Conservation (phyloP, 2,329 filamentous ascomycete species). For the Botrytis porri region DNA sequence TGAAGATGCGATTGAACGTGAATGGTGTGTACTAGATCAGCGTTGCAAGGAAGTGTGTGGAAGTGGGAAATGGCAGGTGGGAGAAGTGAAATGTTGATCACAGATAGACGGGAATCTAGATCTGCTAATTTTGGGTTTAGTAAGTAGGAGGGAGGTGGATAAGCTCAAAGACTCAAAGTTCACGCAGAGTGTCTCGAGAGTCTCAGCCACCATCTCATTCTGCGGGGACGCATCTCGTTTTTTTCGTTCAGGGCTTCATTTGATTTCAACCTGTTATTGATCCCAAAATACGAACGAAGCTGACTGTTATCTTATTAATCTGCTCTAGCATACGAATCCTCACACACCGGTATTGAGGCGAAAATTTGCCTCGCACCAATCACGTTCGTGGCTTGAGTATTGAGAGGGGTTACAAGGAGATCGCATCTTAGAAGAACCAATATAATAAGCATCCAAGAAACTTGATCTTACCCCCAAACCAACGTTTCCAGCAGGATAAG, state of each 20-base stretch:
- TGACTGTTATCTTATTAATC: slow-evolving; percentile 4
- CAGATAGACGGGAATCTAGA: slow-evolving; percentile 2
- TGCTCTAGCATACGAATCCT: background rate
- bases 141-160: background rate
- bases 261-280: background rate
- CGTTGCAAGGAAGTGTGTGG: background rate
- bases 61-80: background rate
- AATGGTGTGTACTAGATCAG: slow-evolving; percentile 4
- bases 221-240: background rate
- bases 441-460: background rate
- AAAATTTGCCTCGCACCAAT: slow-evolving; percentile 5
- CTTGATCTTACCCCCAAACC: slow-evolving; percentile 1
- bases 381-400: background rate
- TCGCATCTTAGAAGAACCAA: background rate
- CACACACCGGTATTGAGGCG: slow-evolving; percentile 18
- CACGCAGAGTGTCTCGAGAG: background rate
- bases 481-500: slow-evolving; percentile 17
- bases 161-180: slow-evolving; percentile 1
- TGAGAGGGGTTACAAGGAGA: background rate
- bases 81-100: background rate
- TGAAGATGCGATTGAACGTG: background rate
- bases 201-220: slow-evolving; percentile 5
- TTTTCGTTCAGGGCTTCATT: background rate
- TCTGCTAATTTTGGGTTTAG: background rate
- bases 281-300: background rate